Base-by-base conservation (phyloP, 2,329 filamentous ascomycete genomes). In the Trichoderma pleuroti region DNA sequence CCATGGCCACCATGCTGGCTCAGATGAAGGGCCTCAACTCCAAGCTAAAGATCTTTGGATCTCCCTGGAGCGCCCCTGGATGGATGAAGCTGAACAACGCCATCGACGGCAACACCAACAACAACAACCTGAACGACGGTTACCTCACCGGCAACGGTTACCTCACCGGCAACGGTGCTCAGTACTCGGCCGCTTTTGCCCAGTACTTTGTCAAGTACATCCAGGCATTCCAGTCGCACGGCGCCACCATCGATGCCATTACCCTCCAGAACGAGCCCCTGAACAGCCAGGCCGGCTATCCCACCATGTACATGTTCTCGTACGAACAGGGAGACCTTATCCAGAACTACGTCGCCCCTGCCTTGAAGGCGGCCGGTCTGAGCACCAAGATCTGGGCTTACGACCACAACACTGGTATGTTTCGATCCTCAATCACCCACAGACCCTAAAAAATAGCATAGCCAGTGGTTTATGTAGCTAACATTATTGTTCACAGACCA, bases 41-140 rank as follows among this genome's bases (percentile, higher is more conserved):
- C 9, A 73, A 74, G 18, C 67, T 81, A 28, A 79, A 76, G 36
- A 76, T 82, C 60, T 64, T 83, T 16, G 81, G 81, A 2, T 80
- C 78, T 26, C 74, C 80, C 5, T 82, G 81, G 81, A 79, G 77
- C 39, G 76, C 81, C 0, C 81, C 81, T 4, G 81, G 77, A 0
- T 82, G 81, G 81, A 82, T 82, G 81, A 81, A 82, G 74, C 73
- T 79, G 39, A 80, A 83, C 70, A 72, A 76, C 16, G 77, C 75
- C 56, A 72, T 81, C 21, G 77, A 75, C 12, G 79, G 79, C 54
- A 78, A 76, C 66, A 78, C 79, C n/a, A 74, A 78, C 74, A 80
- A 81, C 73, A 71, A 71, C 52, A 71, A 69, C 52, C 52, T 71
- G 5, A 68, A 71, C 39, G 70, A 71, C 16, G 70, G 70, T 9